Base-by-base conservation (phyloP, 1,139 yeast species). In the Kluyveromyces sp. region DNA sequence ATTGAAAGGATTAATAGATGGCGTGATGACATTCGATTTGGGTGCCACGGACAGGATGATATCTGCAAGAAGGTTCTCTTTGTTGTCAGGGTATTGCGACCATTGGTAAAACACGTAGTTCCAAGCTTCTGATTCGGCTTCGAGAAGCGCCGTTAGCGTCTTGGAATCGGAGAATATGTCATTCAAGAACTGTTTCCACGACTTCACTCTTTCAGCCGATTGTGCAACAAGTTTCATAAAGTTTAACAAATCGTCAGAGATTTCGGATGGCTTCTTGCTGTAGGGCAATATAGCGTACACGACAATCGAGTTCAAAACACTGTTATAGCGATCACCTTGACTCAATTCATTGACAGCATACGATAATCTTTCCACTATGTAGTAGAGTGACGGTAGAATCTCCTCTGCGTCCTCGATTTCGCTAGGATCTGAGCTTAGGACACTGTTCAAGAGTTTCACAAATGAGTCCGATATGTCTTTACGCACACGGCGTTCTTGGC, bases 401-500 rank as follows among this genome's bases (percentile, higher is more conserved):
- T 48, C 46, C 7, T 40, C 37, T 5, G 50, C 42, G 7, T 45
- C 46, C 4, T 40, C 37, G 26, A 48, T 45, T 3, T 41, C 38
- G 3, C 10, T 31, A 2, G 55, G 49, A 6, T 53, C 47, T 25
- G 54, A 59, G 6, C 50, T 47, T 35, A 76, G 54, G 0, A 76
- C 65, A 31, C 66, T 57, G 21, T 73, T 72, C 28, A 87, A 67
- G 8, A 83, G 64, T 55, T 76, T 81, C 34, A 73, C 54, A 58
- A 83, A 86, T 2, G 72, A 53, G 33, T 88, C 96, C 2, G 79
- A 67, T 33, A 88, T 61, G 34, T 89, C 97, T 54, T 78, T 83
- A 49, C 77, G 74, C 29, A 73, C 66, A 55, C 78, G 77, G 53
- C 72, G 78, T 51, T 75, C 80, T 37, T 81, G 83, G 3, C 86